Conservation (phyloP, 2,329 filamentous ascomycete species). For the Botrytis byssoidea region DNA sequence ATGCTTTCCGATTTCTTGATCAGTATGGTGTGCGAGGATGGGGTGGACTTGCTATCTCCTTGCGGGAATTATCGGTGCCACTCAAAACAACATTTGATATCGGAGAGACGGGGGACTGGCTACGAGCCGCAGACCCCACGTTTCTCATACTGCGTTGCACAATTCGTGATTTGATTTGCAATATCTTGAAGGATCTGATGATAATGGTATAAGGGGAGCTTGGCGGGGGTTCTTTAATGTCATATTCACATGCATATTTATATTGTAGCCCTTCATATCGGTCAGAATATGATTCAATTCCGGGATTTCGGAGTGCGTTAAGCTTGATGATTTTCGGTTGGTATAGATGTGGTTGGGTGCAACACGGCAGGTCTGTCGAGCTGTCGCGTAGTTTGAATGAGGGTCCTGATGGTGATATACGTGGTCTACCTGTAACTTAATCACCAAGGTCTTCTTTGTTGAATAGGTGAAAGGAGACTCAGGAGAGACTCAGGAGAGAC, state of each 20-base stretch:
- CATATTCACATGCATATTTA: neutral
- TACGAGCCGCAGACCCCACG: conserved; percentile 17
- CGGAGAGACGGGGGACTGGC: conserved; percentile 15
- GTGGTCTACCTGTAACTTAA: neutral
- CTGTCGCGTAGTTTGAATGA: neutral
- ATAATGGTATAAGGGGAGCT: neutral
- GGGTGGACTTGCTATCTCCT: neutral
- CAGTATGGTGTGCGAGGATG: neutral
- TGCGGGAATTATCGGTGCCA: conserved; percentile 14
- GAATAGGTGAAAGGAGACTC: neutral
- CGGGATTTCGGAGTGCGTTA: conserved; percentile 1
- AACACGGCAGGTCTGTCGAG: neutral
- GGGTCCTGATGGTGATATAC: neutral
- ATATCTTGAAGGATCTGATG: neutral
- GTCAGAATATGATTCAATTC: conserved; percentile 14
- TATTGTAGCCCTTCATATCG: conserved; percentile 11
- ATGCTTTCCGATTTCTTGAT: neutral
- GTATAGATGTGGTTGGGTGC: conserved; percentile 8
- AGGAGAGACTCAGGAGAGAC: neutral
- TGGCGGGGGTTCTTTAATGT: neutral
- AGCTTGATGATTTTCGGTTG: neutral
- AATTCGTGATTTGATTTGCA: conserved; percentile 14
- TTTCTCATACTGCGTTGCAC: conserved; percentile 5
- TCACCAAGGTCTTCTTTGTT: neutral
- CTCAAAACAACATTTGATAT: conserved; percentile 9